Evolutionary conservation across 306 rosid genomes (phyloP), one percentile per base, ranked within the genome.

Genomic region (Nissolia schottii): DNA sequence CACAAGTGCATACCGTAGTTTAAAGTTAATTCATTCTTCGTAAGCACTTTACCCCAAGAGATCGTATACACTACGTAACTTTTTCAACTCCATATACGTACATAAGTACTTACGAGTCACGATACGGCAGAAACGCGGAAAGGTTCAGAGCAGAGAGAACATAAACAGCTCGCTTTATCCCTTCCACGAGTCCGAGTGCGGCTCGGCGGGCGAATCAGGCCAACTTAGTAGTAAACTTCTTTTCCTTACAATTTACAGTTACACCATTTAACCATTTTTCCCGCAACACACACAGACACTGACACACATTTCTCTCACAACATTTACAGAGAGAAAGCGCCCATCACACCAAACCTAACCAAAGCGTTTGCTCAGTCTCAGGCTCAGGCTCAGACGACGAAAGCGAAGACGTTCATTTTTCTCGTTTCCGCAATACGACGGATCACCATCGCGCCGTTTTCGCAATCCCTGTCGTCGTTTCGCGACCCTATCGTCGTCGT

Each of bases 171-270:
- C 43, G 38, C 28, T 55, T 55, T 66, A 20, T 64, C 60, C 58
- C 74, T 50, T 18, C 43, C 20, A 29, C 40, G 51, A 66, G 67
- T 38, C 73, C 71, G 76, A 68, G 77, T 78, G 63, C 77, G 73
- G 71, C 62, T 63, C 81, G 56, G 71, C 8, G 56, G 70, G 68
- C n/a, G 66, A 64, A 19, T 55, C 43, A 53, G 25, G 61, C 70
- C 46, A 68, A 67, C 67, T 67, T 68, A 65, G 57, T 61, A 53
- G 11, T 67, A n/a, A n/a, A n/a, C 53, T 82, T 68, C 77, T 78
- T 69, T 82, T 45, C 27, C 11, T 63, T 18, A 6, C 80, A 75
- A 59, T 48, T 70, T 57, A 74, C 80, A 74, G 83, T 74, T 82
- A 57, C 75, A 40, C 22, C 43, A 34, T 73, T 45, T 54, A 35